These are phyloP conservation scores for Pseudovirgaria hyperparasitica DNA, from an alignment of 2,329 filamentous ascomycete species.

Conservation along the genomic window DNA sequence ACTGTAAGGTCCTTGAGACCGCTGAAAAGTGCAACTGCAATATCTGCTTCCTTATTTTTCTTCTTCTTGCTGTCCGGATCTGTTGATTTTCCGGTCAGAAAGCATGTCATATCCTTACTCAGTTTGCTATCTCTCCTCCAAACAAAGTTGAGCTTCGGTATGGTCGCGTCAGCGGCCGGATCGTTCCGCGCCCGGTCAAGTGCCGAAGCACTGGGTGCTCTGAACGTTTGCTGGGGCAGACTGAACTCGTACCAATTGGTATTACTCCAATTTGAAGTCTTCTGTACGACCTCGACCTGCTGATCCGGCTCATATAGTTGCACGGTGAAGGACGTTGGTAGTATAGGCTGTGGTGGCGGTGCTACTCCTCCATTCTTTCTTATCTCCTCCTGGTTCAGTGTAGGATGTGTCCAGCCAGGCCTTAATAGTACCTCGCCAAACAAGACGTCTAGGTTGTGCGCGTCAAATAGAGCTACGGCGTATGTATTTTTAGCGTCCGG, in stretches of 20 bases:
- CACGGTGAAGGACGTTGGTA: constrained; percentile 68
- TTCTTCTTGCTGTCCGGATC: constrained; percentile 54
- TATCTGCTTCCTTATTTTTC: constrained; percentile 77
- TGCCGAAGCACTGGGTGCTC: constrained; percentile 61
- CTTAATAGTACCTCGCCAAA: constrained; percentile 77
- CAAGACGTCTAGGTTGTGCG: constrained; percentile 65
- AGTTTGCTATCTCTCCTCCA: constrained; percentile 85
- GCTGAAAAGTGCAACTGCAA: constrained; percentile 75
- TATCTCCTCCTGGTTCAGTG: constrained; percentile 68
- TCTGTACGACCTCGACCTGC: constrained; percentile 56
- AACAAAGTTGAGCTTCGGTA: constrained; percentile 66
- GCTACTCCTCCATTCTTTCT: constrained; percentile 53
- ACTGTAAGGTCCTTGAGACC: constrained; percentile 67
- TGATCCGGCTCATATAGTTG: constrained; percentile 93
- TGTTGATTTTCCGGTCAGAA: constrained; percentile 65
- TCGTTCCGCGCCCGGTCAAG: constrained; percentile 62
- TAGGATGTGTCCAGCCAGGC: constrained; percentile 76
- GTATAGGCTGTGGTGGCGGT: constrained; percentile 55
- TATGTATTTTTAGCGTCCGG: constrained; percentile 69
- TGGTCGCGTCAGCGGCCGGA: constrained; percentile 38
- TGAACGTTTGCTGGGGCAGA: constrained; percentile 76
- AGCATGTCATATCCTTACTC: constrained; percentile 79
- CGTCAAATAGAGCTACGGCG: constrained; percentile 73
- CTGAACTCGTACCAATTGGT: constrained; percentile 83
- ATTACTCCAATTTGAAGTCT: constrained; percentile 66